Percentiles rank a stretch among this genome's conserved stretches.
These are phyloP conservation scores for Ophiocordyceps polyrhachis-furcata DNA, from an alignment of 2,329 filamentous ascomycete genomes.

Conservation along the genomic window DNA sequence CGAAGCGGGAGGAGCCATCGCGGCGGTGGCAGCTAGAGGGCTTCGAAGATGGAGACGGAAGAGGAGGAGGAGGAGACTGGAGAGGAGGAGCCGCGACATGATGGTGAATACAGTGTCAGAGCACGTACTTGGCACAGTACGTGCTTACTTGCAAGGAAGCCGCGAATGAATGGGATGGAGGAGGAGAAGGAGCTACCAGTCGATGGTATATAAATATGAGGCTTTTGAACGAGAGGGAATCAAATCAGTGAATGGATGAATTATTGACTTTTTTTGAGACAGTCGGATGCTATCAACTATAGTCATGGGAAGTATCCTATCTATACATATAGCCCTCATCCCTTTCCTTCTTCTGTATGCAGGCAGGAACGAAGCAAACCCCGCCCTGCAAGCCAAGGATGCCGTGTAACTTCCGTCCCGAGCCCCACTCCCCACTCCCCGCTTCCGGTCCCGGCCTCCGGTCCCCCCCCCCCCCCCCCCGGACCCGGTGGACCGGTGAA, in stretches of 20 bases:
- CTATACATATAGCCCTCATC: background rate
- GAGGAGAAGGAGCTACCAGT: no score
- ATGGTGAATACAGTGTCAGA: no score
- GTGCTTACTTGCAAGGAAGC: no score
- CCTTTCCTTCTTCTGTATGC: background rate
- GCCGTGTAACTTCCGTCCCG: background rate
- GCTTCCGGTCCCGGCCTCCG: background rate
- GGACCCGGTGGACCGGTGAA: no score
- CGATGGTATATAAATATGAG: no score
- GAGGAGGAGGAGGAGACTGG: background rate
- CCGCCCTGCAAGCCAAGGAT: background rate
- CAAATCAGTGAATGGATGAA: no score
- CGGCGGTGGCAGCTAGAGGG: background rate
- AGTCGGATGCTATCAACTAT: background rate
- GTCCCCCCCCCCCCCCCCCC: no score
- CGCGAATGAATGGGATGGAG: no score
- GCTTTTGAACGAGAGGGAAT: no score
- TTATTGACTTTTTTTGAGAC: no score
- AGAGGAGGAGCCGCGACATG: background rate
- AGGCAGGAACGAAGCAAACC: background rate
- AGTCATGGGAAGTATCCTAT: background rate
- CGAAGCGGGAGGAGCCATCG: background rate
- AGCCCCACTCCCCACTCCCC: background rate
- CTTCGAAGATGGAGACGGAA: background rate
- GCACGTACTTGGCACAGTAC: background rate